These are phyloP conservation scores for Fusarium temperatum DNA, from an alignment of 2,329 filamentous ascomycete species.

Conservation along the genomic window DNA sequence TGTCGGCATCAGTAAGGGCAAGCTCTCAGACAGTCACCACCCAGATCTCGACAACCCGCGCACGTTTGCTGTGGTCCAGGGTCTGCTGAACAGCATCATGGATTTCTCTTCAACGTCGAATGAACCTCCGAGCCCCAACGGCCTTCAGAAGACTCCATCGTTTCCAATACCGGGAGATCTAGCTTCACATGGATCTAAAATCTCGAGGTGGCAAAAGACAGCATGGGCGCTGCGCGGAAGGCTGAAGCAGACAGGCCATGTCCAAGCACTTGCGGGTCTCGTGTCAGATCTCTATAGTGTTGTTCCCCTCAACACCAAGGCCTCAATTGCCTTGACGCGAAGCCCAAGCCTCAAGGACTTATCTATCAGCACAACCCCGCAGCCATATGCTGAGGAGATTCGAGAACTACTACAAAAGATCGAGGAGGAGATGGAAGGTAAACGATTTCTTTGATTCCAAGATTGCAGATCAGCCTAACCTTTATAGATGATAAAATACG, in stretches of 20 bases:
- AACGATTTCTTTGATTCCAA: too few species aligned
- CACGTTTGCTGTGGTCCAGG: rapidly evolving
- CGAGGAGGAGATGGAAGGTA: neutral
- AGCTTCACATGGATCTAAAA: rapidly evolving
- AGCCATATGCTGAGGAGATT: neutral
- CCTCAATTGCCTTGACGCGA: neutral
- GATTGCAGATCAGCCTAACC: too few species aligned
- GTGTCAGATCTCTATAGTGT: neutral
- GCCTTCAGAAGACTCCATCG: rapidly evolving
- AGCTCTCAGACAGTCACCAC: neutral
- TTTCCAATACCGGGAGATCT: rapidly evolving
- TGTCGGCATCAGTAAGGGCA: neutral
- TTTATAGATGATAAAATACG: neutral
- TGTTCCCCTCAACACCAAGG: rapidly evolving
- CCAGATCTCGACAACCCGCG: neutral
- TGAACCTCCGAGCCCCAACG: rapidly evolving
- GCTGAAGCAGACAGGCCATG: neutral
- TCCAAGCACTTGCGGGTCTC: neutral
- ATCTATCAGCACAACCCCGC: too few species aligned
- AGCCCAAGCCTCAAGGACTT: neutral
- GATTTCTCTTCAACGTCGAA: rapidly evolving
- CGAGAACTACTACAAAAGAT: neutral
- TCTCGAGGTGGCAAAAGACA: neutral
- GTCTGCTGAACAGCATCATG: neutral
- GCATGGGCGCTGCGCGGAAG: neutral